These are phyloP conservation scores for Pachyrhizus erosus DNA, from an alignment of 306 rosid genomes.

Conservation along the genomic window DNA sequence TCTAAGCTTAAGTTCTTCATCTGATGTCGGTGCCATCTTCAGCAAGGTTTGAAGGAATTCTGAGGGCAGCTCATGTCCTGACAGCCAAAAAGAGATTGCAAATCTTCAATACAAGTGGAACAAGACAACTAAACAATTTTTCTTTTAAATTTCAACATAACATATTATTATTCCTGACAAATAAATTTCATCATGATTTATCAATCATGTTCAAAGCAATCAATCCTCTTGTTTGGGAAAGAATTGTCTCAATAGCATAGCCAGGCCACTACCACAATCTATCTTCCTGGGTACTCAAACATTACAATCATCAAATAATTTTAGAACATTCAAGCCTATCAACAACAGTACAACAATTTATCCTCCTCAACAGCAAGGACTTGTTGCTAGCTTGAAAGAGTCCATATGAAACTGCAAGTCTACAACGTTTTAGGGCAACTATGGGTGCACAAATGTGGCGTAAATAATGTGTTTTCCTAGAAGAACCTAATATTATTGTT, in stretches of 20 bases:
- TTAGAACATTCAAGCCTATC: not conserved
- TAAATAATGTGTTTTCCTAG: not conserved
- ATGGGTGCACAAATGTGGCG: not conserved
- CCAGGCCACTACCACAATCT: slow-evolving; percentile 11
- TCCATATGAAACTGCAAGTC: not conserved
- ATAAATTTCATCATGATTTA: slow-evolving; percentile 12
- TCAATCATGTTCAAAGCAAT: slow-evolving; percentile 3
- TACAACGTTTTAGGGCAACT: not conserved
- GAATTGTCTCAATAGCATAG: not conserved
- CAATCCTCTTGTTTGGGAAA: slow-evolving; percentile 17
- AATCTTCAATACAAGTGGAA: slow-evolving; percentile 36
- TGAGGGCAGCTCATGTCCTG: slow-evolving; percentile 89
- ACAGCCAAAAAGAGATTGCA: slow-evolving; percentile 43
- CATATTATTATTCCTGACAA: slow-evolving; percentile 16
- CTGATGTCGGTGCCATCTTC: slow-evolving; percentile 94
- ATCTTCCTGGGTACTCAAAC: not conserved
- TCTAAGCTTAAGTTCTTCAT: slow-evolving; percentile 94
- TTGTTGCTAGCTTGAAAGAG: slow-evolving; percentile 21
- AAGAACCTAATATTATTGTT: slow-evolving; percentile 28
- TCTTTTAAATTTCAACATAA: slow-evolving; percentile 3
- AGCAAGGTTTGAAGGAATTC: slow-evolving; percentile 84
- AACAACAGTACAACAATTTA: not conserved
- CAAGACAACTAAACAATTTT: slow-evolving; percentile 22
- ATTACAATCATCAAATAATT: slow-evolving; percentile 6
- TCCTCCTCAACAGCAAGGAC: slow-evolving; percentile 20